Evolutionary conservation across 257 asterid genomes (phyloP).

Genomic region (Galeopsis tetrahit): DNA sequence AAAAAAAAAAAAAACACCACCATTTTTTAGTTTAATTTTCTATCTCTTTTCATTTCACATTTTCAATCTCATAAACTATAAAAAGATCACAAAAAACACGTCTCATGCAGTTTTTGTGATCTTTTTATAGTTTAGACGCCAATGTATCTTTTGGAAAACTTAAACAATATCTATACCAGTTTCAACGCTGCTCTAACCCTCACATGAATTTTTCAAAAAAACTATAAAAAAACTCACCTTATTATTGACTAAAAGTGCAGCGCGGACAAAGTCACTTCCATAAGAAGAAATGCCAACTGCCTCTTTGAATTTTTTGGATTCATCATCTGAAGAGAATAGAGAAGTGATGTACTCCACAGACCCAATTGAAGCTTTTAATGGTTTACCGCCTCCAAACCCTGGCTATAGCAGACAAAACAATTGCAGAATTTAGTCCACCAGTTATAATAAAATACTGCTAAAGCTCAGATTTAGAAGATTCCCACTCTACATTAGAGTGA

Average conservation of each 20-base stretch:
- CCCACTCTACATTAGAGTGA: neutral
- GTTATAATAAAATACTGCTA: constrained; percentile 13
- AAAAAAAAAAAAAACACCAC: constrained; percentile 1
- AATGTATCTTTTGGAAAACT: constrained; percentile 13
- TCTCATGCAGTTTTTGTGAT: neutral
- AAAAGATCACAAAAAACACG: neutral
- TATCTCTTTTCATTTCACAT: constrained; percentile 10
- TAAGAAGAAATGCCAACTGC: constrained; percentile 78
- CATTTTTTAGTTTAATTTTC: neutral
- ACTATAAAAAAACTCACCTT: constrained; percentile 42
- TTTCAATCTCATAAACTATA: neutral
- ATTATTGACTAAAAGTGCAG: constrained; percentile 90
- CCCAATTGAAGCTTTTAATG: constrained; percentile 87
- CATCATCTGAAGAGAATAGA: constrained; percentile 71
- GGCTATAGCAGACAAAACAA: constrained; percentile 59
- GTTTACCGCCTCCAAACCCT: constrained; percentile 80
- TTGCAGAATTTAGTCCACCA: constrained; percentile 36
- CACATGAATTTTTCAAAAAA: constrained; percentile 13
- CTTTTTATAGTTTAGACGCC: constrained; percentile 13
- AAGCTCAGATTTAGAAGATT: constrained; percentile 7
- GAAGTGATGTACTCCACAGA: constrained; percentile 93
- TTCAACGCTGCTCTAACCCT: constrained; percentile 2
- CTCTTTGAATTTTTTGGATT: constrained; percentile 69
- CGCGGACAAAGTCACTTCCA: constrained; percentile 82
- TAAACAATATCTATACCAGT: constrained; percentile 4